These are phyloP conservation scores for Globisporangium abappressorium DNA, from an alignment of 352 stramenopile genomes.

Conservation along the genomic window DNA sequence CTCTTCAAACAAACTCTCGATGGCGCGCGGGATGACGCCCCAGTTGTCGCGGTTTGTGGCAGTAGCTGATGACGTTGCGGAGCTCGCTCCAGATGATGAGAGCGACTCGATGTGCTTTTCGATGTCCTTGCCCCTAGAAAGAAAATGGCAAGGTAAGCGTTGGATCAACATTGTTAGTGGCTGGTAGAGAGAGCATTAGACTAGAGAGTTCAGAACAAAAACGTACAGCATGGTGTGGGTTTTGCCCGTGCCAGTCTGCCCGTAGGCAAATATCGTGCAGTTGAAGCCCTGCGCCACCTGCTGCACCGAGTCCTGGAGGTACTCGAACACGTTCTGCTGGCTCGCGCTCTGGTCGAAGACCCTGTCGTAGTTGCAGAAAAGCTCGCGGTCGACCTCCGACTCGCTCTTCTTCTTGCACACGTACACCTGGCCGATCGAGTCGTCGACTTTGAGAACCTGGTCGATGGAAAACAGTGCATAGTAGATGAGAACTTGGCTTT, in stretches of 20 bases:
- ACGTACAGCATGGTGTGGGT: conserved; percentile 89
- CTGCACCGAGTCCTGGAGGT: conserved; percentile 64
- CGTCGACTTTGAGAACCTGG: conserved; percentile 33
- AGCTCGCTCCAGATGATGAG: neutral
- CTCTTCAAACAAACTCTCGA: conserved; percentile 84
- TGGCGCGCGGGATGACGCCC: conserved; percentile 83
- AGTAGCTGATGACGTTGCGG: neutral
- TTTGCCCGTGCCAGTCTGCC: conserved; percentile 89
- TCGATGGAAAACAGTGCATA: neutral
- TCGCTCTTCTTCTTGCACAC: conserved; percentile 50
- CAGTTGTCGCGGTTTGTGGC: conserved; percentile 29
- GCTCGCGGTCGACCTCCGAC: conserved; percentile 40
- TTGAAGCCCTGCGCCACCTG: conserved; percentile 87
- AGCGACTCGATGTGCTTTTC: conserved; percentile 36
- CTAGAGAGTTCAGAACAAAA: neutral
- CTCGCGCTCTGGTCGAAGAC: conserved; percentile 57
- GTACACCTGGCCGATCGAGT: conserved; percentile 30
- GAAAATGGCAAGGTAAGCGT: neutral
- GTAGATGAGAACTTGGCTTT: neutral
- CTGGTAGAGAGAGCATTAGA: neutral
- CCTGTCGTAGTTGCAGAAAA: conserved; percentile 65
- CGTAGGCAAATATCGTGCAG: conserved; percentile 91
- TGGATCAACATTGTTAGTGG: conserved; percentile 4
- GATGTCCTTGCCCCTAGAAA: conserved; percentile 46
- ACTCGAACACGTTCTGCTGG: conserved; percentile 77